Evolutionary conservation across 768 basidiomycete species (phyloP).

Genomic region (Termitomyces sp.): DNA sequence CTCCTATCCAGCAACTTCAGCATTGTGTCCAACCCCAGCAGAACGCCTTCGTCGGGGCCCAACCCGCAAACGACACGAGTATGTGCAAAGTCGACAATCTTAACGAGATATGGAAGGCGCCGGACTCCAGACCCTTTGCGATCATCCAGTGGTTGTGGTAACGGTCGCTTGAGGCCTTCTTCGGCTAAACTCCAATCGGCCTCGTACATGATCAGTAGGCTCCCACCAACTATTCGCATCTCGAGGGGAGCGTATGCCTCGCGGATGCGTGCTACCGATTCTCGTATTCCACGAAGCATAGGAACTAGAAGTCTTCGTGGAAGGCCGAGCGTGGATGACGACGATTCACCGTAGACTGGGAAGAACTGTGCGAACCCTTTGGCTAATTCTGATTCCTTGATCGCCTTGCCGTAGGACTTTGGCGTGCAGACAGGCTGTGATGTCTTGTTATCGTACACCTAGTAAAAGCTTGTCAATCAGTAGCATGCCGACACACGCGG

Average conservation of each 20-base stretch:
- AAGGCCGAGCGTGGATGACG: constrained; percentile 41
- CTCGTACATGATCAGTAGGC: constrained; percentile 76
- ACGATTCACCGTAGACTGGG: constrained; percentile 37
- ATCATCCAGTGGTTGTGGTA: constrained; percentile 21
- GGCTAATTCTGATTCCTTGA: constrained; percentile 64
- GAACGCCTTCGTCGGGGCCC: constrained; percentile 76
- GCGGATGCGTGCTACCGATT: constrained; percentile 47
- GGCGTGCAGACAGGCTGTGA: constrained; percentile 54
- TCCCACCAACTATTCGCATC: constrained; percentile 77
- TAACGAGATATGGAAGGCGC: constrained; percentile 55
- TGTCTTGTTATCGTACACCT: constrained; percentile 71
- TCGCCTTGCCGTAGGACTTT: constrained; percentile 74
- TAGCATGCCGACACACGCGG: neutral
- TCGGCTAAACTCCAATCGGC: constrained; percentile 40
- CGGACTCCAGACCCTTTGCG: constrained; percentile 33
- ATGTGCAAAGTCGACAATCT: constrained; percentile 94
- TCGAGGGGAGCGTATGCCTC: constrained; percentile 49
- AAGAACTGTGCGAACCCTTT: constrained; percentile 78
- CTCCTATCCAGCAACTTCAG: constrained; percentile 48
- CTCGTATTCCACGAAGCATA: constrained; percentile 54
- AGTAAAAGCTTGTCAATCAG: neutral
- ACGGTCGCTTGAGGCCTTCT: constrained; percentile 34
- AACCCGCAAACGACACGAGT: constrained; percentile 62
- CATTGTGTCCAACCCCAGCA: constrained; percentile 68
- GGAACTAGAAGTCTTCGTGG: constrained; percentile 50